These are phyloP conservation scores for Entophlyctis luteolus DNA, from an alignment of 192 early-diverging fungal species.

Conservation along the genomic window DNA sequence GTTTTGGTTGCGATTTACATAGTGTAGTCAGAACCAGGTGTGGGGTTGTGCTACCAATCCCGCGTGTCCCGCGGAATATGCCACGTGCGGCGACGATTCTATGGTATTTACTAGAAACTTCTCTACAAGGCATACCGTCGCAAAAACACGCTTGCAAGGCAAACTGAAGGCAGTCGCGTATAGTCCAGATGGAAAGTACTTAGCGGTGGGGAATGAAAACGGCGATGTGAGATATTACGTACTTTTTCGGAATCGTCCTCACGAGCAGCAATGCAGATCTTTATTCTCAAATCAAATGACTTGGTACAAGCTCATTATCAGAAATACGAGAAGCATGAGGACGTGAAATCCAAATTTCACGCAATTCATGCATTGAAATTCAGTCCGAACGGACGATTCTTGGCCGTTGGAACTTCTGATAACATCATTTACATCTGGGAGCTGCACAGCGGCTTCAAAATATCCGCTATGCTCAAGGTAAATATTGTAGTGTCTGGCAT, in stretches of 20 bases:
- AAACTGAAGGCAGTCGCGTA: conserved; percentile 11
- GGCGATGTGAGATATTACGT: conserved; percentile 31
- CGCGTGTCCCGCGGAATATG: background rate
- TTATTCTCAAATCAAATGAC: conserved; percentile 26
- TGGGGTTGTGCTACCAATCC: conserved; percentile 24
- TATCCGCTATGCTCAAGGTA: conserved; percentile 8
- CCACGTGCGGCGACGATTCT: conserved; percentile 22
- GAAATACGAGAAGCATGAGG: conserved; percentile 21
- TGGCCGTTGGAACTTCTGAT: conserved; percentile 22
- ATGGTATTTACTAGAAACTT: conserved; percentile 10
- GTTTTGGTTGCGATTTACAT: background rate
- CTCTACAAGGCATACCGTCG: conserved; percentile 8
- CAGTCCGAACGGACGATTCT: conserved; percentile 23
- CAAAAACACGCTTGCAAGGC: conserved; percentile 19
- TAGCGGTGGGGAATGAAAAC: conserved; percentile 27
- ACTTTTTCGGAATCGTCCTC: background rate
- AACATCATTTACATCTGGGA: conserved; percentile 18
- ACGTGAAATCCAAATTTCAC: conserved; percentile 12
- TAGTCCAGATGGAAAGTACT: conserved; percentile 26
- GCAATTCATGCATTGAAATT: conserved; percentile 18
- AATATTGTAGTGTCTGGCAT: background rate
- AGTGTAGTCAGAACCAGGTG: conserved; percentile 15
- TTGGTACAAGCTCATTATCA: conserved; percentile 17
- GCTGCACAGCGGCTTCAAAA: conserved; percentile 18
- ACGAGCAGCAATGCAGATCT: conserved; percentile 3